These are phyloP conservation scores for Ganoderma boninense DNA, from an alignment of 1,284 basidiomycete species.

Conservation along the genomic window DNA sequence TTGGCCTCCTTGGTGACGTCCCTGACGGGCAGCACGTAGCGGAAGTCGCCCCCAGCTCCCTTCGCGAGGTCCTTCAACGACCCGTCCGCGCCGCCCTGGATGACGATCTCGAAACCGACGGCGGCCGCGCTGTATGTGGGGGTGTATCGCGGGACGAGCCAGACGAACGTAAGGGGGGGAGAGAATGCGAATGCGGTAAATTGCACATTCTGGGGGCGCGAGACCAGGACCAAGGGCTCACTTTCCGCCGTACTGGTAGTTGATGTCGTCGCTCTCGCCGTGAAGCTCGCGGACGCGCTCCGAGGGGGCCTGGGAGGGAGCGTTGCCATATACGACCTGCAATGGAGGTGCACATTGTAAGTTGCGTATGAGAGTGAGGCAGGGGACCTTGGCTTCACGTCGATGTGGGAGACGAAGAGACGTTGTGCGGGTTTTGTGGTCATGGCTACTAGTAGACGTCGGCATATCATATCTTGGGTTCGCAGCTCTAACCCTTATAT, in stretches of 20 bases:
- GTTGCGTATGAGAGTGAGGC: background rate
- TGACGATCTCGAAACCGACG: slow-evolving; percentile 17
- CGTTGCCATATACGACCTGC: slow-evolving; percentile 20
- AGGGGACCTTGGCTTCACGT: background rate
- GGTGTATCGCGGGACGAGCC: slow-evolving; percentile 18
- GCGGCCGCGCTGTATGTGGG: background rate
- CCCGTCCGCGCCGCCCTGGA: slow-evolving; percentile 12
- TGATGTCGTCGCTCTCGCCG: slow-evolving; percentile 21
- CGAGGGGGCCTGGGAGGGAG: slow-evolving; percentile 12
- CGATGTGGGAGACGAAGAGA: background rate
- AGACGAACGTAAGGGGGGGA: slow-evolving; percentile 1
- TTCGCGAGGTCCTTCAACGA: slow-evolving; percentile 19
- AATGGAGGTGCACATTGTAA: background rate
- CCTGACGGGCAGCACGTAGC: slow-evolving; percentile 9
- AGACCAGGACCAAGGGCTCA: no score
- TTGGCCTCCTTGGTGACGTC: slow-evolving; percentile 12
- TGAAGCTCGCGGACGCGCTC: slow-evolving; percentile 17
- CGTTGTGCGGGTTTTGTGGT: background rate
- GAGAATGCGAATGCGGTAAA: background rate
- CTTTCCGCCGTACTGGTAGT: slow-evolving; percentile 18
- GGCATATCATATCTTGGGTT: no score
- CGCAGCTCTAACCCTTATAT: background rate
- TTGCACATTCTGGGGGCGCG: no score
- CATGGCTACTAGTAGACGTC: background rate
- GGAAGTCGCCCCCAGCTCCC: slow-evolving; percentile 21